Evolutionary conservation across 257 asterid genomes (phyloP).

Genomic region (Gardenia jasminoides): DNA sequence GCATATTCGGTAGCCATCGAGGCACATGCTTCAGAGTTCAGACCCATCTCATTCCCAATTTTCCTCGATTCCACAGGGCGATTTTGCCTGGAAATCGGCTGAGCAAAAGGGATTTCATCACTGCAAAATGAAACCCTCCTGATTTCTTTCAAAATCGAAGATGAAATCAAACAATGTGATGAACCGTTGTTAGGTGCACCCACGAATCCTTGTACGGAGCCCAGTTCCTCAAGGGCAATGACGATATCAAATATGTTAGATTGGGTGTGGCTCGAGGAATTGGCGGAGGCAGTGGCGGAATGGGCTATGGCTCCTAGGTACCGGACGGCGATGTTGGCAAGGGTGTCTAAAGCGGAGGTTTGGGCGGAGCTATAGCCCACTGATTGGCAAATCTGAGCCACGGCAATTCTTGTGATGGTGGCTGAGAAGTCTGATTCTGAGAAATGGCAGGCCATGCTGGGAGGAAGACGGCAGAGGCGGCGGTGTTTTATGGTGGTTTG

Average conservation of each 20-base stretch:
- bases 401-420: conserved; percentile 39
- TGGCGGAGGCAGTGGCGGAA: conserved; percentile 45
- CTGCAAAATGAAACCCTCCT: conserved; percentile 24
- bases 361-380: conserved; percentile 46
- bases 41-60: conserved; percentile 12
- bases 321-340: conserved; percentile 47
- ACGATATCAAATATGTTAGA: conserved; percentile 44
- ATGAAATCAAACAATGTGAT: conserved; percentile 24
- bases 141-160: conserved; percentile 40
- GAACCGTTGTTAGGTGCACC: conserved; percentile 24
- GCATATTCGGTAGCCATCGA: conserved; percentile 50
- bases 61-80: neutral
- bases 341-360: conserved; percentile 38
- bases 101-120: conserved; percentile 51
- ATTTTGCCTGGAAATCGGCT: conserved; percentile 29
- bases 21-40: conserved; percentile 54
- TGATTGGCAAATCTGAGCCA: conserved; percentile 55
- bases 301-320: conserved; percentile 44
- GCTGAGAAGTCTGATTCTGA: conserved; percentile 34
- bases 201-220: conserved; percentile 42
- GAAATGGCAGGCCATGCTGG: neutral
- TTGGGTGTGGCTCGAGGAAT: conserved; percentile 46
- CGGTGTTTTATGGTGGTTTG: neutral
- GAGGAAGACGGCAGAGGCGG: conserved; percentile 2
- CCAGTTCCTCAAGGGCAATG: conserved; percentile 49